Percentiles rank a stretch among this genome's conserved stretches.
Evolutionary conservation across 345 rosid genomes (phyloP).

Genomic region (Syzygium aromaticum): DNA sequence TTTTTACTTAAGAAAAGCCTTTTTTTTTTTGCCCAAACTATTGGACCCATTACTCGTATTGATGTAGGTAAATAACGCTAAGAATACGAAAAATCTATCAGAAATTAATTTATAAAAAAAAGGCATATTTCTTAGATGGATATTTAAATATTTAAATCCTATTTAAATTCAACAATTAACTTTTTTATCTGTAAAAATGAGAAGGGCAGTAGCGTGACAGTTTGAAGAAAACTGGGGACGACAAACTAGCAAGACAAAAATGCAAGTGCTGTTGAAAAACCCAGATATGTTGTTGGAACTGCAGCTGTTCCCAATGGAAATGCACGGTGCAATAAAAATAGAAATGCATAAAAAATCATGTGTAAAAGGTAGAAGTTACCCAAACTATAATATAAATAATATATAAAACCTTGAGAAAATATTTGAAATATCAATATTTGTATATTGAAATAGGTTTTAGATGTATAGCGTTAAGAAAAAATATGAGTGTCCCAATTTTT

Average conservation of each 20-base stretch:
- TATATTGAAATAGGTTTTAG: neutral
- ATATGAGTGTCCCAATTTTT: neutral
- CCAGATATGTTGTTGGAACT: neutral
- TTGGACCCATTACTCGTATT: neutral
- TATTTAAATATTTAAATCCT: neutral
- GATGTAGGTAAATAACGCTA: neutral
- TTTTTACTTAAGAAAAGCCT: neutral
- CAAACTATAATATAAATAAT: neutral
- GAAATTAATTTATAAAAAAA: neutral
- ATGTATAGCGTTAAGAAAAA: neutral
- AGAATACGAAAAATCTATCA: neutral
- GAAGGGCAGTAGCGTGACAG: neutral
- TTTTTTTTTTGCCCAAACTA: neutral
- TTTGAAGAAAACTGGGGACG: neutral
- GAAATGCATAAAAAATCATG: neutral
- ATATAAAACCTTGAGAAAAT: neutral
- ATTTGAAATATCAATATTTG: neutral
- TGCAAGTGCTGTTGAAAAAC: neutral
- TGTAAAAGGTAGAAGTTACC: neutral
- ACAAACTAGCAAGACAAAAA: neutral
- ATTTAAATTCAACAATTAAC: neutral
- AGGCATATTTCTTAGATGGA: neutral
- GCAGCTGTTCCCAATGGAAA: neutral
- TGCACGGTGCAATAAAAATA: neutral
- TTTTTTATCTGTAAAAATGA: neutral